Evolutionary conservation across 192 early-diverging fungal species (phyloP).

Genomic region (Coemansia sp.): DNA sequence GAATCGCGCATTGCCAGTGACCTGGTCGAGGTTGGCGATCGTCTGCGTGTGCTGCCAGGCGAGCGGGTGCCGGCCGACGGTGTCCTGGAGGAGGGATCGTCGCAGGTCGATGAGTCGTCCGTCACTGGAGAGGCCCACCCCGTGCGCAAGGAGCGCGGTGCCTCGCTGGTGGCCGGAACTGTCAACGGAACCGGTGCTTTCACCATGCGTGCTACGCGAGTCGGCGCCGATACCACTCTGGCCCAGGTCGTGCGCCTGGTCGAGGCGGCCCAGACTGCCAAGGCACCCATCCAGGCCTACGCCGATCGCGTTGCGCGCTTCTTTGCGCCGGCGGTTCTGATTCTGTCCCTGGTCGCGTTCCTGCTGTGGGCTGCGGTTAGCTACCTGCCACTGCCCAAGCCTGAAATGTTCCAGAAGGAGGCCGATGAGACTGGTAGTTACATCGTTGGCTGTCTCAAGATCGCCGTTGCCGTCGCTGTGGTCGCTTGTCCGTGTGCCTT

Average conservation of each 20-base stretch:
- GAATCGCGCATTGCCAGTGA: constrained; percentile 80
- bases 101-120: constrained; percentile 90
- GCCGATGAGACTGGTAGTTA: constrained; percentile 54
- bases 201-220: constrained; percentile 74
- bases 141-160: constrained; percentile 61
- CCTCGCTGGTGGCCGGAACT: constrained; percentile 84
- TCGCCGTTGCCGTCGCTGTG: constrained; percentile 92
- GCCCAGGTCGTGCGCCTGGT: constrained; percentile 90
- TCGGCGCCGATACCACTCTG: constrained; percentile 86
- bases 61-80: constrained; percentile 94
- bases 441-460: constrained; percentile 74
- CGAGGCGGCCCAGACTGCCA: constrained; percentile 86
- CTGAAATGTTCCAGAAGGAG: constrained; percentile 43
- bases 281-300: constrained; percentile 92
- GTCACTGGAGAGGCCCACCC: constrained; percentile 89
- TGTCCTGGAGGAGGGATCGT: constrained; percentile 61
- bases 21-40: constrained; percentile 78
- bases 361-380: constrained; percentile 67
- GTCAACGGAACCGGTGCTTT: constrained; percentile 88
- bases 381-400: constrained; percentile 40
- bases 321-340: constrained; percentile 86
- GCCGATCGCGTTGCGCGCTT: constrained; percentile 83
- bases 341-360: constrained; percentile 66
- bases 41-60: constrained; percentile 83
- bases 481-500: constrained; percentile 97